A percentile compares a stretch with the other conserved stretches of the same genome.
Conservation (phyloP, 2,329 filamentous ascomycete genomes). For the Chalara sp. region DNA sequence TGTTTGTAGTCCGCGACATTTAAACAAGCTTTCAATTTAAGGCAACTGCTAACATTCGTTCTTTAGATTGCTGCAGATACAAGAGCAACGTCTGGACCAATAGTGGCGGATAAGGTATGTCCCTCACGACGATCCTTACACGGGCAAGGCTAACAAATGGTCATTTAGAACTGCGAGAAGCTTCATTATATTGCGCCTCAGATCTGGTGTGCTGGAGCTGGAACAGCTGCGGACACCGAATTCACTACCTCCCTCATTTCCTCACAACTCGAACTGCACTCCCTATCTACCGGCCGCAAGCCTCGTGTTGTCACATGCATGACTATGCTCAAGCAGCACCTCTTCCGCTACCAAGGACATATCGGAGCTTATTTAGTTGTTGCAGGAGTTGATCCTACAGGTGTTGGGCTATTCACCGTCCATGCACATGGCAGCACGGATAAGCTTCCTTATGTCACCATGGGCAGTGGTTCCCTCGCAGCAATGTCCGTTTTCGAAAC, state of each 20-base stretch:
- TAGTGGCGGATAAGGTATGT: constrained; percentile 90
- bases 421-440: constrained; percentile 98
- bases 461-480: constrained; percentile 92
- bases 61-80: constrained; percentile 91
- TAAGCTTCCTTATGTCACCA: constrained; percentile 98
- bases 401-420: constrained; percentile 92
- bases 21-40: neutral
- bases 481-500: constrained; percentile 99
- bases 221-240: constrained; percentile 96
- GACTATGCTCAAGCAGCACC: constrained; percentile 98
- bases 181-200: constrained; percentile 97
- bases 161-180: constrained; percentile 86
- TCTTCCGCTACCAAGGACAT: constrained; percentile 96
- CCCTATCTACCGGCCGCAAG: constrained; percentile 91
- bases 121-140: neutral
- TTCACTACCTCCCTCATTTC: constrained; percentile 98
- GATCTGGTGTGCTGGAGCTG: constrained; percentile 98
- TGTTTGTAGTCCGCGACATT: too few relatives aligned
- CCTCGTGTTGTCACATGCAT: constrained; percentile 98
- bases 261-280: constrained; percentile 95
- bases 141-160: constrained; percentile 6
- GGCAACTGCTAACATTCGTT: neutral
- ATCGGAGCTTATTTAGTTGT: constrained; percentile 98
- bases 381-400: constrained; percentile 92
- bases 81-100: constrained; percentile 91